Base-by-base conservation (phyloP, 495 filamentous ascomycete species). In the Penicillium atrosanguineum region DNA sequence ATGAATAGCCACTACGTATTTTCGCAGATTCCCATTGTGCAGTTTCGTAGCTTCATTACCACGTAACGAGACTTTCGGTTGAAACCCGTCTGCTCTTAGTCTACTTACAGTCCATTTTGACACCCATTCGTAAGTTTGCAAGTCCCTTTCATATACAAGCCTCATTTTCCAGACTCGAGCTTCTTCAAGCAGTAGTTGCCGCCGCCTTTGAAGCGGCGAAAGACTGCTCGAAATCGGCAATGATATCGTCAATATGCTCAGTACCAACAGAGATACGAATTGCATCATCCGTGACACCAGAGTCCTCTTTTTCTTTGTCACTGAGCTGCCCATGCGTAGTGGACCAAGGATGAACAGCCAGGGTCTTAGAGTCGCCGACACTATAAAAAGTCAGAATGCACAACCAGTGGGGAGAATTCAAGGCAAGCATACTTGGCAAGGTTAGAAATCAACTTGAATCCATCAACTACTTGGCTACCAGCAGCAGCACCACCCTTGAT, bases 161-260 rank as follows among this genome's bases (percentile, higher is more conserved):
- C 16, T 16, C 16, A 16, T n/a, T 39, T 19, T 19, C 37, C 16
- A n/a, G 37, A 39, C 37, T 9, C 7, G 31, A 20, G 20, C 15
- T 5, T 36, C 15, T 4, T 52, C 23, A 58, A 26, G 48, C 50
- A 41, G 57, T 61, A 20, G 57, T 54, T 21, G 61, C 41, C n/a
- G 65, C 62, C 45, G 73, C 67, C 52, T 69, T 63, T n/a, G 69
- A 73, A 15, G 80, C 79, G 61, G 79, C 75, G 73, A 98, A 96
- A 0, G 91, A 88, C 72, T 98, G 95, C 63, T 90, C 85, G 65
- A 98, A 97, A 71, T 98, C 94, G 46, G 84, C 87, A 65, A 97
- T 93, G 61, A 98, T 98, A 65, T 98, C 94, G 74, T 97, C 92
- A 62, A 98, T 96, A 70, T 97, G 90, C 76, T 98, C 94, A 0